Percentiles rank a stretch among this genome's conserved stretches.
Conservation (phyloP, 257 asterid species). For the Primulina tabacum region DNA sequence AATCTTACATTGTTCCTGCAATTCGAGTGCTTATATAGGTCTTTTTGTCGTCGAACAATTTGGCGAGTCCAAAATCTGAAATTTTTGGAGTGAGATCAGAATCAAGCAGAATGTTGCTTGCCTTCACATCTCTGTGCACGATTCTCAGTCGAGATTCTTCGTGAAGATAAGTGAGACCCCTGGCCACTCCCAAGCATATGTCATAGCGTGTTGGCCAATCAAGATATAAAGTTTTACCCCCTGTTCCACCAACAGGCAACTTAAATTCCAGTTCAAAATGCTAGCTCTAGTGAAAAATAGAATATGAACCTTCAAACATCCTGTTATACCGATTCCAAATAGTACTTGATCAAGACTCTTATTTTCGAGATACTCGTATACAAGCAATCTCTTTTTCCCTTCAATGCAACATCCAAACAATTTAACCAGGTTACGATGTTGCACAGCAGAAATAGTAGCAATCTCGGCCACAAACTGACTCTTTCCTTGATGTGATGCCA, state of each 20-base stretch:
- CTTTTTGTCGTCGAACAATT: constrained; percentile 61
- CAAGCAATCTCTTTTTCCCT: constrained; percentile 66
- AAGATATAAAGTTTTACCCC: constrained; percentile 39
- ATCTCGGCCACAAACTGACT: constrained; percentile 85
- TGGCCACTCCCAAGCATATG: constrained; percentile 74
- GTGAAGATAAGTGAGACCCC: constrained; percentile 70
- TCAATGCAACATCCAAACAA: constrained; percentile 81
- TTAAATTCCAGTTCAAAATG: neutral
- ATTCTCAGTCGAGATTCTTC: constrained; percentile 66
- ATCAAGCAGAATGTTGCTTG: constrained; percentile 73
- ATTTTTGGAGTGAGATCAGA: constrained; percentile 57
- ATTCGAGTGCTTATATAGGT: constrained; percentile 84
- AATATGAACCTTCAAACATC: neutral
- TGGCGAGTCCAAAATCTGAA: constrained; percentile 80
- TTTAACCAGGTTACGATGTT: constrained; percentile 85
- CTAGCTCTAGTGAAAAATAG: neutral
- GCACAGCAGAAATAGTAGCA: constrained; percentile 89
- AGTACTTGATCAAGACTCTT: constrained; percentile 71
- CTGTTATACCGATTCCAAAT: constrained; percentile 47
- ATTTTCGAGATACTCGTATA: constrained; percentile 78
- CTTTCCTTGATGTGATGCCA: constrained; percentile 83
- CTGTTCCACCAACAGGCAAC: constrained; percentile 31
- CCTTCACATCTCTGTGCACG: constrained; percentile 76
- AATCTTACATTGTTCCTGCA: constrained; percentile 82
- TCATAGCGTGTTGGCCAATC: constrained; percentile 67